phyloP scores from a whole-genome alignment of 1,284 basidiomycete genomes.

The Cutaneotrichosporon mucoides region DNA sequence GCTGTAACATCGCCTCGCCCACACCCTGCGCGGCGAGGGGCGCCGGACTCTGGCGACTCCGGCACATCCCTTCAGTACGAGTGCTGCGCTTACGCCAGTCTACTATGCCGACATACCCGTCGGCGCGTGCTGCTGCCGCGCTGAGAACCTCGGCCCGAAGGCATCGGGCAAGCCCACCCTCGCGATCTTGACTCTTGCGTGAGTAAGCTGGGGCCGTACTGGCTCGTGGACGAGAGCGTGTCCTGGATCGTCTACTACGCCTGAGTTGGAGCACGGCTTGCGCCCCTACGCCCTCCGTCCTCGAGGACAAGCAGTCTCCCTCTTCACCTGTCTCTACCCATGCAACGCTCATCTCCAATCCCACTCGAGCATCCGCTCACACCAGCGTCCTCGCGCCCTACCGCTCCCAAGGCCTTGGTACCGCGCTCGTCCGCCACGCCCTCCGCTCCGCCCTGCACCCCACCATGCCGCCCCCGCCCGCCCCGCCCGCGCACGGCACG shows the following conservation, averaged over 20 bases:
- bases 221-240: no score
- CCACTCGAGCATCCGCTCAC: conserved; percentile 1
- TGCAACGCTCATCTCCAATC: no score
- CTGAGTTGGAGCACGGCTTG: no score
- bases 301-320: no score
- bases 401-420: conserved; percentile 44
- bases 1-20: no score
- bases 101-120: conserved; percentile 50
- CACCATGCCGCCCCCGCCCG: conserved; percentile 37
- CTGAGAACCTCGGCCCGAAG: conserved; percentile 26
- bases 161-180: conserved; percentile 34
- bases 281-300: no score
- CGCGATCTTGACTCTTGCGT: conserved; percentile 46
- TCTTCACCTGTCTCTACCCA: no score
- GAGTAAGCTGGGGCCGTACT: conserved; percentile 12
- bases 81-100: conserved; percentile 22
- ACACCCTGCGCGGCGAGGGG: no score
- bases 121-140: conserved; percentile 40
- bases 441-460: conserved; percentile 38
- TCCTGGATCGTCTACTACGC: no score
- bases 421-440: conserved; percentile 39
- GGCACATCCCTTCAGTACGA: no score
- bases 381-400: conserved; percentile 45
- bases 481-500: conserved; percentile 32
- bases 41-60: no score